Base-by-base conservation (phyloP, 108 stramenopile species). In the Pseudonitzschia delicatissima region DNA sequence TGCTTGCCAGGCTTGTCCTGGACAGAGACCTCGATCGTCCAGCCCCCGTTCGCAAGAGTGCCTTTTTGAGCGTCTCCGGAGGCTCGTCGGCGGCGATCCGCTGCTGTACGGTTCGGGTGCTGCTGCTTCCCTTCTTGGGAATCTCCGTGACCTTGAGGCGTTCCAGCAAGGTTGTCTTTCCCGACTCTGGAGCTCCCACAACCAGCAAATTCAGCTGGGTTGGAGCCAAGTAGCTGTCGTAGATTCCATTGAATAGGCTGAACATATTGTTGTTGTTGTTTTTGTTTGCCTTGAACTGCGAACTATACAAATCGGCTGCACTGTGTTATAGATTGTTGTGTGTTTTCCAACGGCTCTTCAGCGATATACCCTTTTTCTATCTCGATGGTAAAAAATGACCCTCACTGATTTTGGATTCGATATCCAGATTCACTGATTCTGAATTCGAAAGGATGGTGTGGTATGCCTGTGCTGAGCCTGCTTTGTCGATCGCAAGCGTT, bases 121-220 rank as follows among this genome's bases (percentile, higher is more conserved):
- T 29, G 2, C 53, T 29, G 27, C 25, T 73, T 20, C 66, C 37
- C 59, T 65, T 66, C 33, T 33, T 62, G 26, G 77, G 63, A 35
- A 86, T 67, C 55, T 87, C 71, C 20, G 91, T 92, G 4, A 87
- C 88, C 60, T 92, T 92, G 69, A 87, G 34, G n/a, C 91, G 82
- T 60, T 92, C 91, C 64, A 92, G 42, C 29, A 89, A 45, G 0
- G 91, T 66, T 13, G 88, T 89, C 74, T 91, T 92, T 42, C 91
- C 91, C 2, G 76, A 72, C 20, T 78, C 71, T 8, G 85, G 71
- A 11, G 83, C 51, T 15, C 91, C 91, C 33, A 92, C 73, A 1
- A 92, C 64, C 33, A 92, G 61, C 27, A 92, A 70, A 62, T 88
- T 87, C n/a, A 92, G 32, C 62, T 84, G 83, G 13, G 83, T 53